phyloP scores from a whole-genome alignment of 441 rosid species.

The Erodium trifolium region DNA sequence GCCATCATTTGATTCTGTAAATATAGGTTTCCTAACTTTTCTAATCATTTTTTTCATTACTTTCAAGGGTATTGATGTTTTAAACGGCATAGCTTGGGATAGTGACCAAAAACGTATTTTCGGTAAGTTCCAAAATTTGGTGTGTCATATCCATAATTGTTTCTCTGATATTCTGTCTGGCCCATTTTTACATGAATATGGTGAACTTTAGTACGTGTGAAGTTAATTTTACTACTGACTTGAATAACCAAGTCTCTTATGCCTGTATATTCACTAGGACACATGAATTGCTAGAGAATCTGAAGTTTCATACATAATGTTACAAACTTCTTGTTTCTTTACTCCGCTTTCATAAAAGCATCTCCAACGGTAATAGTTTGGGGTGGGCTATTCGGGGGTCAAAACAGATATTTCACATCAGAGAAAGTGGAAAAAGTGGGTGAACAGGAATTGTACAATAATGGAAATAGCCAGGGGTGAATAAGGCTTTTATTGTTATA shows the following conservation, averaged over 20 bases:
- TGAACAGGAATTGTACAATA: too few relatives aligned
- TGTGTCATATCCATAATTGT: neutral
- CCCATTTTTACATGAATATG: neutral
- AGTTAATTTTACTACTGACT: neutral
- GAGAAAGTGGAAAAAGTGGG: too few relatives aligned
- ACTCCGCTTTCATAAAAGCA: too few relatives aligned
- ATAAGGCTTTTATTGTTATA: too few relatives aligned
- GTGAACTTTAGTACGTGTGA: neutral
- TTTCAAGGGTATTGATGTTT: slow-evolving; percentile 66
- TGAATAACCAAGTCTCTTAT: too few relatives aligned
- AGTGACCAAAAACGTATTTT: slow-evolving; percentile 49
- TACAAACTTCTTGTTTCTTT: neutral
- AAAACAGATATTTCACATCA: too few relatives aligned
- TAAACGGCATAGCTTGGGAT: slow-evolving; percentile 98
- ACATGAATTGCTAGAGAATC: neutral
- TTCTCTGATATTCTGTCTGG: neutral
- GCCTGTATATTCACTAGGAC: neutral
- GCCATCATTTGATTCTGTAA: neutral
- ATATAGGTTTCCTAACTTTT: neutral
- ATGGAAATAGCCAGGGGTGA: too few relatives aligned
- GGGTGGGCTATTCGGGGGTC: too few relatives aligned
- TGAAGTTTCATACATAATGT: neutral
- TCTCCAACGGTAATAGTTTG: too few relatives aligned
- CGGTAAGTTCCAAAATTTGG: slow-evolving; percentile 40
- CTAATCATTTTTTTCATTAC: slow-evolving; percentile 8